Evolutionary conservation across 176 grass and related monocot species (phyloP).

Genomic region (sorghum (Sorghum bicolor)): DNA sequence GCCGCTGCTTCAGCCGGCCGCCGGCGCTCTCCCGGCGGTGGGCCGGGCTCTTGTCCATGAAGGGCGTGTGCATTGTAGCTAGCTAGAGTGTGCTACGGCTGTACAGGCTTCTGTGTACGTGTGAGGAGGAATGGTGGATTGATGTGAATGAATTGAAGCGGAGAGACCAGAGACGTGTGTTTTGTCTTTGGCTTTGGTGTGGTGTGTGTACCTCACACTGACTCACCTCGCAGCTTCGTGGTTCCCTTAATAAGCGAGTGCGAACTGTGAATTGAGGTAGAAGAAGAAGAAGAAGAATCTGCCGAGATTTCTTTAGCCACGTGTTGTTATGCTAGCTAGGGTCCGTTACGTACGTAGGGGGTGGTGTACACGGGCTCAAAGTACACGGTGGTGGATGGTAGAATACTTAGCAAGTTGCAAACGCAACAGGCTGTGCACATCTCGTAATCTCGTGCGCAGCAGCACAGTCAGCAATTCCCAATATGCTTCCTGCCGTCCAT

Average conservation of each 20-base stretch:
- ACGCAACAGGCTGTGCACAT: neutral
- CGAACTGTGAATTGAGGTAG: neutral
- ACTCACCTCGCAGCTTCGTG: neutral
- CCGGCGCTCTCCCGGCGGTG: slow-evolving; percentile 19
- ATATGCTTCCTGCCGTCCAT: neutral
- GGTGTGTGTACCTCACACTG: no score
- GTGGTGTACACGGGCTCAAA: neutral
- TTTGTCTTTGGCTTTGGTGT: slow-evolving; percentile 3
- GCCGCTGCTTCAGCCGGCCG: slow-evolving; percentile 52
- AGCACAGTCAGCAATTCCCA: neutral
- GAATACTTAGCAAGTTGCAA: neutral
- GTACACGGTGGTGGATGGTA: neutral
- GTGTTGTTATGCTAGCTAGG: neutral
- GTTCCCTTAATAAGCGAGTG: slow-evolving; percentile 4
- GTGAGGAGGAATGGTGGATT: neutral
- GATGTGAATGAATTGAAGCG: neutral
- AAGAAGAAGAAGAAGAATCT: slow-evolving; percentile 22
- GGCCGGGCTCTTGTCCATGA: slow-evolving; percentile 31
- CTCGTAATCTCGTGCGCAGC: neutral
- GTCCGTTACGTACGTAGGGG: neutral
- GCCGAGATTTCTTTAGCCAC: neutral
- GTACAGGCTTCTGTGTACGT: no score
- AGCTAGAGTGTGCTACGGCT: neutral
- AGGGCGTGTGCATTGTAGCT: slow-evolving; percentile 13
- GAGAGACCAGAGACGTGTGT: neutral